Base-by-base conservation (phyloP, 441 rosid species). In the Hura crepitans region DNA sequence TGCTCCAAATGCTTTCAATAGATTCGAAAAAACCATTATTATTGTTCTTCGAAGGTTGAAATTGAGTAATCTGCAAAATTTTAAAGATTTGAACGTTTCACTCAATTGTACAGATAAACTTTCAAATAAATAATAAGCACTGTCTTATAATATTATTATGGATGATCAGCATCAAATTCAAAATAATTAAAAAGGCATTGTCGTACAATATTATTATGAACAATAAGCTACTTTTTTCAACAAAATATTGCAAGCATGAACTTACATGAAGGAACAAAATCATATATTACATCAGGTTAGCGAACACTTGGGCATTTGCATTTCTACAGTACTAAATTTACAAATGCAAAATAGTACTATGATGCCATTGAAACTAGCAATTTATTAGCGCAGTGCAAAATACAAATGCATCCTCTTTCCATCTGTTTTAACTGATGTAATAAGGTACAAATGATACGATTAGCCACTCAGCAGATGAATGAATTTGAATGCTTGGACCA, bases 11-110 rank as follows among this genome's bases (percentile, higher is more conserved):
- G 59, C 68, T 60, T 80, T 79, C 75, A 62, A 92, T 82, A 11
- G 91, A 85, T 46, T 87, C 98, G 22, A 86, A 81, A 81, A 90
- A 84, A 62, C 96, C 96, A 80, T 72, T 80, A n/a, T 74, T 53
- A 22, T 79, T 51, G 2, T 73, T 77, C 83, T 88, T 85, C 49
- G 97, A 88, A 66, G 87, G 83, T 73, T 84, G 83, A 74, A 90
- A 83, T 18, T 91, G 89, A 77, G 84, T 68, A 75, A 85, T 81
- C 98, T 94, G 89, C 85, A 74, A 63, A 33, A 70, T 57, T 37
- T 33, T 70, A 35, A 63, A 18, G 18, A 72, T 67, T 64, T 1
- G 54, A 28, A 46, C 45, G 59, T 45, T 69, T 72, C 65, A 67
- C 63, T 33, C 49, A 28, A 25, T 42, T 58, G 33, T 28, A 64